Evolutionary conservation across 2,329 filamentous ascomycete genomes (phyloP), one percentile per base, ranked within the genome.

Genomic region (Xylariomycetidae sp.): DNA sequence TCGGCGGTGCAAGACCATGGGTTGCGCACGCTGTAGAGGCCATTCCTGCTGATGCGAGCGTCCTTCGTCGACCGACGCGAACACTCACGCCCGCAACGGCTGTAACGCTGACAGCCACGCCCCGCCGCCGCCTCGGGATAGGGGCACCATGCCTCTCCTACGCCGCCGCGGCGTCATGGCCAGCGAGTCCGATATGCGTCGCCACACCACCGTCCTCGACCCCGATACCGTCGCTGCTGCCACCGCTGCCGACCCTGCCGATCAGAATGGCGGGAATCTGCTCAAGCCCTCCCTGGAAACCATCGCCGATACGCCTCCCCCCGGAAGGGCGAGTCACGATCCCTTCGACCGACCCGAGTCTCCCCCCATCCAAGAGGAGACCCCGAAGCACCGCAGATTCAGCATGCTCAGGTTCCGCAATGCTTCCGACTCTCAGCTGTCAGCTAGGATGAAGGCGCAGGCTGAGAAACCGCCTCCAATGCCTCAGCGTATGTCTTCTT

Each of bases 361-460:
- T 10, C 72, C 72, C 17, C 65, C 70, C 10, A 56, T 70, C 34
- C 70, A 76, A 47, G 72, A 74, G 31, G 68, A 77, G 50, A 66
- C 61, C 19, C 61, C 62, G 20, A 78, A 72, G 49, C 70, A 76
- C 47, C 72, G 69, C 39, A 73, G 76, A 40, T 82, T 82, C 54
- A 79, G 74, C 35, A 67, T 94, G 59, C 67, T 95, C 63, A 81
- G 82, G 53, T 88, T 92, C 58, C 84, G 88, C 52, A 89, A 95
- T 72, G 89, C 87, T 41, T 95, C 89, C 7, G 90, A 96, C 63
- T 84, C 88, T 31, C 88, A 95, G 59, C 65, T 96, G 40, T 87
- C 86, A 9, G 68, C 79, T 19, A 76, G 78, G 56, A 82, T 82
- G 32, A 88, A 82, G 56, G 66, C 67, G 28, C 60, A 64, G 42